Conservation (phyloP, 257 asterid genomes). For the Scutellaria barbata region DNA sequence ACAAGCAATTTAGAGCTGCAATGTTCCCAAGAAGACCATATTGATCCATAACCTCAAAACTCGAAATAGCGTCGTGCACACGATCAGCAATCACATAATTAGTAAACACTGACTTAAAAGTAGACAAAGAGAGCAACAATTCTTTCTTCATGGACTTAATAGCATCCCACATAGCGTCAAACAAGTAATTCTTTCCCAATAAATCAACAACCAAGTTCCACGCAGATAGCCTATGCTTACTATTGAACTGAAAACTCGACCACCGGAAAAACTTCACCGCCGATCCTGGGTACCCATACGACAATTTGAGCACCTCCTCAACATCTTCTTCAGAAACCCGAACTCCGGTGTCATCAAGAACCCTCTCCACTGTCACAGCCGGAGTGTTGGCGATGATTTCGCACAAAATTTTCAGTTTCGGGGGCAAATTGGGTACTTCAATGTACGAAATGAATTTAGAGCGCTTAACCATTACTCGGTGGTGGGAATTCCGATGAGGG, state of each 20-base stretch:
- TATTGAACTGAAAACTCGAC: slow-evolving; percentile 56
- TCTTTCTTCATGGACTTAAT: slow-evolving; percentile 65
- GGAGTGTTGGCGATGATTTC: slow-evolving; percentile 63
- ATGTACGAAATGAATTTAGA: slow-evolving; percentile 46
- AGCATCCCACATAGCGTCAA: slow-evolving; percentile 90
- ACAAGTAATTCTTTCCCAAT: slow-evolving; percentile 62
- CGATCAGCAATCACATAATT: slow-evolving; percentile 57
- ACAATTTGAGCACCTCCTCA: slow-evolving; percentile 61
- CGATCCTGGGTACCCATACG: slow-evolving; percentile 53
- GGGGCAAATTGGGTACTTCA: slow-evolving; percentile 48
- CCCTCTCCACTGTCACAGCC: slow-evolving; percentile 52
- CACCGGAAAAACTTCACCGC: slow-evolving; percentile 75
- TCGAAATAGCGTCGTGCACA: slow-evolving; percentile 55
- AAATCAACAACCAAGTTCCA: slow-evolving; percentile 77
- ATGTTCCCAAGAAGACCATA: slow-evolving; percentile 52
- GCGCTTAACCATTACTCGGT: slow-evolving; percentile 45
- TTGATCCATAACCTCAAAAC: slow-evolving; percentile 64
- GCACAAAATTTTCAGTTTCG: slow-evolving; percentile 63
- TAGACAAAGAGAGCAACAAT: slow-evolving; percentile 49
- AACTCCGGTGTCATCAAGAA: slow-evolving; percentile 61
- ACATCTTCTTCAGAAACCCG: slow-evolving; percentile 58
- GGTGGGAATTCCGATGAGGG: slow-evolving; percentile 41
- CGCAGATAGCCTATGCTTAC: slow-evolving; percentile 50
- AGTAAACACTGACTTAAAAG: slow-evolving; percentile 58
- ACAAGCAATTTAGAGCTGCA: slow-evolving; percentile 54